Conservation (phyloP, 1,139 yeast species). For the Scheffersomyces lignicola region DNA sequence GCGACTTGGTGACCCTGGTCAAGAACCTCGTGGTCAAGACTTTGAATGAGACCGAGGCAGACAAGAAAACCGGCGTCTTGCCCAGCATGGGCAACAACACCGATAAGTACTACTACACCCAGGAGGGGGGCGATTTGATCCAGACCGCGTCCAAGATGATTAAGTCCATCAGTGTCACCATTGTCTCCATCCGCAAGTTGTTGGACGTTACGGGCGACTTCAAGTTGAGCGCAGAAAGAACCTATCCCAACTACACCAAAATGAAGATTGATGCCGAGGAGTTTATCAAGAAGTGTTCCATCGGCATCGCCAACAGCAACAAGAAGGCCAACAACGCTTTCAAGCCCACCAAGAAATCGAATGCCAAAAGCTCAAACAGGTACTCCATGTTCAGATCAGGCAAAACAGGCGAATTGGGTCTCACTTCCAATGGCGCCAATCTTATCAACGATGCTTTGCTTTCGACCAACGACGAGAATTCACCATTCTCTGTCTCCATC, state of each 20-base stretch:
- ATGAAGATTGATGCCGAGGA: constrained; percentile 61
- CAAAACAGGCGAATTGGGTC: constrained; percentile 48
- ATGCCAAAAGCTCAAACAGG: constrained; percentile 31
- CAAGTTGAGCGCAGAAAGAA: constrained; percentile 60
- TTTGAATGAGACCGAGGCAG: constrained; percentile 38
- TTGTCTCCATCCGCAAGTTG: constrained; percentile 41
- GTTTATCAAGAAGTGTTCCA: constrained; percentile 63
- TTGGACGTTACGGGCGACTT: constrained; percentile 69
- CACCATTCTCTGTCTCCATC: constrained; percentile 44
- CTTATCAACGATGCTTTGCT: constrained; percentile 49
- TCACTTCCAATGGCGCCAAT: constrained; percentile 62
- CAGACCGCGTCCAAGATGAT: constrained; percentile 66
- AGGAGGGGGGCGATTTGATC: constrained; percentile 66
- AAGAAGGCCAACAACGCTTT: constrained; percentile 27
- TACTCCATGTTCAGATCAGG: constrained; percentile 66
- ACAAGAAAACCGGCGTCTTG: constrained; percentile 13
- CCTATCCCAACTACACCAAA: constrained; percentile 68
- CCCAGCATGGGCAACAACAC: constrained; percentile 9
- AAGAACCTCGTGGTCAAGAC: constrained; percentile 61
- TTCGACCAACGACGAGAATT: constrained; percentile 38
- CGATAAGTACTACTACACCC: constrained; percentile 53
- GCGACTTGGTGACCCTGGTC: constrained; percentile 65
- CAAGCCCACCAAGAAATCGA: constrained; percentile 10
- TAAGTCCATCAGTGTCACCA: constrained; percentile 51
- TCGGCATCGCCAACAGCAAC: constrained; percentile 54